phyloP scores from a whole-genome alignment of 345 rosid species.

The Camelina hispida region DNA sequence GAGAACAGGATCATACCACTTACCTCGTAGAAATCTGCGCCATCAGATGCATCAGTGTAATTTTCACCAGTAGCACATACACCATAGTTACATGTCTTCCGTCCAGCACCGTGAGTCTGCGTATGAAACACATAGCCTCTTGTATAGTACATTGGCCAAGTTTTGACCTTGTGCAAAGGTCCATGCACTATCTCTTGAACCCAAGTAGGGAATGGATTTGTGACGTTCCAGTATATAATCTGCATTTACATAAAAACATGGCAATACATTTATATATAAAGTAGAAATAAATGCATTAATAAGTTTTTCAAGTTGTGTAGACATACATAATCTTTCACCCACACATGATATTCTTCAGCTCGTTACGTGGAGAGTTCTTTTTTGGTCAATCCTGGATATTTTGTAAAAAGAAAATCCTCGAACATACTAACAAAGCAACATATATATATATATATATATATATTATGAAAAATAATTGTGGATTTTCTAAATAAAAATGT shows the following conservation, averaged over 20 bases:
- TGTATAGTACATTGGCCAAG: not conserved
- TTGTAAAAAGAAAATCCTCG: not conserved
- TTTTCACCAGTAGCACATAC: not conserved
- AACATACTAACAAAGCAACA: not conserved
- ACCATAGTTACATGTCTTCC: constrained; percentile 5
- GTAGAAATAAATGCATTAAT: too few species aligned
- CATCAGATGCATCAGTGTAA: not conserved
- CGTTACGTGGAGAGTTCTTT: not conserved
- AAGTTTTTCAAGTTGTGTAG: too few species aligned
- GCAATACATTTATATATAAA: too few species aligned
- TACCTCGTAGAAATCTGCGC: not conserved
- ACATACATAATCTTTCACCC: not conserved
- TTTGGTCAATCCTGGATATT: not conserved
- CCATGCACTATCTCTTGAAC: not conserved
- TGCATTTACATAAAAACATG: too few species aligned
- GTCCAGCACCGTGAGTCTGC: not conserved
- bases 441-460: too few species aligned
- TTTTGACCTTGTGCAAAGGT: not conserved
- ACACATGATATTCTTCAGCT: not conserved
- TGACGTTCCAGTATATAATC: not conserved
- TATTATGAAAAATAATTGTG: too few species aligned
- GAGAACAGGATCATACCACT: not conserved
- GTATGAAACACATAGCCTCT: constrained; percentile 10
- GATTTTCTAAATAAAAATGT: too few species aligned
- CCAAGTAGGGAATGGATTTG: not conserved